A percentile compares a stretch with the other conserved stretches of the same genome.
Conservation (phyloP, 768 basidiomycete genomes). For the Lentinus tigrinus region DNA sequence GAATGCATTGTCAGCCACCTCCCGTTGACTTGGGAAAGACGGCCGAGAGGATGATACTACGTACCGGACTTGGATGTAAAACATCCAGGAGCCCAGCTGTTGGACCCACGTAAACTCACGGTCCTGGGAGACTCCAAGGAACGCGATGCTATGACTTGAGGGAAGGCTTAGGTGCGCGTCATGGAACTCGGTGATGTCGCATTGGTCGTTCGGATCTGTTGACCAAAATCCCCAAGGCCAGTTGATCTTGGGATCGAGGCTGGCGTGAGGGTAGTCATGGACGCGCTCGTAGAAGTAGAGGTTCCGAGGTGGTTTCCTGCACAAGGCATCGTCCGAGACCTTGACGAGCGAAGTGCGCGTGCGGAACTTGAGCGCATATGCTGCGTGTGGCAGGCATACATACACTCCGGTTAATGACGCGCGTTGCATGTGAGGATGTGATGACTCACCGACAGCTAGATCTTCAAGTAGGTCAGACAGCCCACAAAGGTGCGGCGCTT, state of each 20-base stretch:
- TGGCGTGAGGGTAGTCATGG: slow-evolving; percentile 1
- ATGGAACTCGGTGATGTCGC: not conserved
- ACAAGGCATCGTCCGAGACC: not conserved
- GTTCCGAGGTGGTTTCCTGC: not conserved
- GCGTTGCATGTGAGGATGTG: not conserved
- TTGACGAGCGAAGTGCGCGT: not conserved
- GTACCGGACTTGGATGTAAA: slow-evolving; percentile 11
- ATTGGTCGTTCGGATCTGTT: not conserved
- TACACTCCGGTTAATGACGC: not conserved
- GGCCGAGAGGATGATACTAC: not conserved
- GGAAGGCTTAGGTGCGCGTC: not conserved
- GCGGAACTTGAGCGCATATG: slow-evolving; percentile 1
- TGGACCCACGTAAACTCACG: slow-evolving; percentile 3
- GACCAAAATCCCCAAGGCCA: slow-evolving; percentile 17
- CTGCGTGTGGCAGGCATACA: not conserved
- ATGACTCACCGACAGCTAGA: not conserved
- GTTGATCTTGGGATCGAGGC: slow-evolving; percentile 2
- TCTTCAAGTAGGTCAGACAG: not conserved
- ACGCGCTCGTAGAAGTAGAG: slow-evolving; percentile 15
- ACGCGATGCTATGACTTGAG: not conserved
- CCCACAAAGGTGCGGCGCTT: not conserved
- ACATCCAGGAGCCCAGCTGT: not conserved
- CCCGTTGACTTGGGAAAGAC: not conserved
- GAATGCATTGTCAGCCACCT: not conserved
- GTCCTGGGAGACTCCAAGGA: not conserved